Base-by-base conservation (phyloP, 2,329 filamentous ascomycete species). In the Cadophora luteo-olivacea region DNA sequence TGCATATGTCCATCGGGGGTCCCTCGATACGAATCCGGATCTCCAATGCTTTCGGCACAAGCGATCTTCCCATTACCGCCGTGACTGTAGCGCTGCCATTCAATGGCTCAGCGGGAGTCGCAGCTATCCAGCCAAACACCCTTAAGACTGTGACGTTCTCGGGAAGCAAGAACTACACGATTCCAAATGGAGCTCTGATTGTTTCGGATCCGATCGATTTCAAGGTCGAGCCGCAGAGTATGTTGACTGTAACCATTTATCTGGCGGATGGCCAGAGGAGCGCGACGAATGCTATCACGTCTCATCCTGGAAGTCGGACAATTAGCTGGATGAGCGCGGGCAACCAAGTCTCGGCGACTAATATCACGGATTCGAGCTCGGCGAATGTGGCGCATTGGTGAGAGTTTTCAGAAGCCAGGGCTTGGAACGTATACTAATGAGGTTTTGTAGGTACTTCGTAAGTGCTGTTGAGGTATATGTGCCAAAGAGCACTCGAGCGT, bases 41-140 rank as follows among this genome's bases (percentile, higher is more conserved):
- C 62, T 90, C 88, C 54, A 92, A 92, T 75, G 86, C 84, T 0
- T 91, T 92, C 72, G 89, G 90, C 2, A 77, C 82, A 1, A 87
- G 83, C 45, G 84, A 87, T 70, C 80, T 92, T 2, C 84, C 86
- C 55, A 86, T 92, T 72, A 88, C 86, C 0, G 83, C 84, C 1
- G 86, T 86, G 0, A 86, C 87, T 0, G 77, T 92, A 6, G 86
- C 87, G 0, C 79, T 89, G 0, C 84, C 89, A 0, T 74, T 79
- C 4, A 84, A 84, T 41, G 85, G 86, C 57, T 82, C 82, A 4
- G 83, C 86, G 12, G 88, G 87, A 5, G 82, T 83, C 1, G 81
- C 83, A 45, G 80, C 78, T 6, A 86, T 91, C 68, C 81, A 89
- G 67, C 76, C 82, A 0, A 72, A 81, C 0, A 87, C 87, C 0